A percentile compares a stretch with the other conserved stretches of the same genome.
phyloP scores from a whole-genome alignment of 169 alveolate species.

The Sarcocystis neurona region DNA sequence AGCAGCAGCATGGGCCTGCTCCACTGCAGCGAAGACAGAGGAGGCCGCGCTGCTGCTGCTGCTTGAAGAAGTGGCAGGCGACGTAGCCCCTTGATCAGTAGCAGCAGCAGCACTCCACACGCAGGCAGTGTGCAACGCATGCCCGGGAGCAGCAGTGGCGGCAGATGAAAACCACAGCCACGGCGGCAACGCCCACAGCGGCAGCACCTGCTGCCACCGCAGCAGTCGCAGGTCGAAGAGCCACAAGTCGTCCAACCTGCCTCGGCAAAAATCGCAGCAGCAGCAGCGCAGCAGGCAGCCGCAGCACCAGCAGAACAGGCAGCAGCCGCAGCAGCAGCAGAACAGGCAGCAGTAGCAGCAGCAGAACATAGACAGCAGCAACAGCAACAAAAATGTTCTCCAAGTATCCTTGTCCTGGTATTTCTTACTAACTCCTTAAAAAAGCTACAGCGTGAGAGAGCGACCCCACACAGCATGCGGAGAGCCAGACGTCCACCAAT shows the following conservation, averaged over 20 bases:
- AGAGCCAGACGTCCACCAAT: no score
- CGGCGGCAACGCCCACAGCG: background rate
- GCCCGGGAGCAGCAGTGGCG: background rate
- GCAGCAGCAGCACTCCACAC: background rate
- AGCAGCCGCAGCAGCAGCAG: no score
- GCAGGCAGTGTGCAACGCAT: conserved; percentile 5
- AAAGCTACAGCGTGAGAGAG: no score
- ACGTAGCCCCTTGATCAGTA: background rate
- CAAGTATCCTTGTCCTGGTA: no score
- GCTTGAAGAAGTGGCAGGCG: background rate
- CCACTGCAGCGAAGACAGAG: no score
- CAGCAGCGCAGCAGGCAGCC: background rate
- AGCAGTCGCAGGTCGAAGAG: background rate
- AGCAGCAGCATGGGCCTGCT: no score
- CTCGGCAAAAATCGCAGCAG: background rate
- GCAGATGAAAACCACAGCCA: background rate
- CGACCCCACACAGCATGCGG: no score
- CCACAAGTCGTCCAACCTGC: conserved; percentile 9
- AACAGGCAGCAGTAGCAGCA: no score
- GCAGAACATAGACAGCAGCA: no score
- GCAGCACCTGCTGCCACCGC: background rate
- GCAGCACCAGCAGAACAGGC: background rate
- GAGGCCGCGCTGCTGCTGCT: no score
- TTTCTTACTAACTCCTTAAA: no score
- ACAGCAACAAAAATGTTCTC: no score